Base-by-base conservation (phyloP, 306 rosid species). In the Medicago lupulina region DNA sequence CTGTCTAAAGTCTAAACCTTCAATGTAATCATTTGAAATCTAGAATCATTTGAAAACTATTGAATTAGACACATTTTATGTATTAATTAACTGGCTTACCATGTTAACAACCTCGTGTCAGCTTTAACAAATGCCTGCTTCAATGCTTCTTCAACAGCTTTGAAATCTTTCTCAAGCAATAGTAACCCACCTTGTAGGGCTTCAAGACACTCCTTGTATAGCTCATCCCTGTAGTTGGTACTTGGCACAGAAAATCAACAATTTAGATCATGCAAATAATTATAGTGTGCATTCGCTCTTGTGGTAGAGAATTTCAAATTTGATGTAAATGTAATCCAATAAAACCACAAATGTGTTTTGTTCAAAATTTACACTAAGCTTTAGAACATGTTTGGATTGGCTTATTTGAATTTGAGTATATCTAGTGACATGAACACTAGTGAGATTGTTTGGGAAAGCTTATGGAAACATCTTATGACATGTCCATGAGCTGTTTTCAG, bases 181-280 rank as follows among this genome's bases (percentile, higher is more conserved):
- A 96, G 62, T 62, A 87, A 46, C 36, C 99, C 97, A 6, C 93
- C 98, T 69, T 90, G 88, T 80, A 96, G 83, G 61, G 94, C 92
- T 67, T 82, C 89, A 70, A 88, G 49, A 83, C 93, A 90, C 84
- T 90, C 98, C 71, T 92, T 96, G 87, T 90, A 92, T 25, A 96
- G 89, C 87, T 90, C 99, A 64, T 96, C 98, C 81, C 98, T 95
- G 84, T 51, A 14, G 74, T 80, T 61, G 54, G 64, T 41, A 71
- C 36, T 78, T 61, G 54, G 64, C 47, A 71, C 47, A 81, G 46
- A 69, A 83, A 79, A 80, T 62, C 68, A 53, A 77, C 40, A 63
- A 54, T 67, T 75, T 23, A 76, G 76, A 53, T 61, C 10, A 54
- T 51, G 65, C 67, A 16, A 0, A 5, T 34, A 34, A 34, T 34